A percentile compares a stretch with the other conserved stretches of the same genome.
Conservation (phyloP, 1,284 basidiomycete genomes). For the Kwoniella shivajii region DNA sequence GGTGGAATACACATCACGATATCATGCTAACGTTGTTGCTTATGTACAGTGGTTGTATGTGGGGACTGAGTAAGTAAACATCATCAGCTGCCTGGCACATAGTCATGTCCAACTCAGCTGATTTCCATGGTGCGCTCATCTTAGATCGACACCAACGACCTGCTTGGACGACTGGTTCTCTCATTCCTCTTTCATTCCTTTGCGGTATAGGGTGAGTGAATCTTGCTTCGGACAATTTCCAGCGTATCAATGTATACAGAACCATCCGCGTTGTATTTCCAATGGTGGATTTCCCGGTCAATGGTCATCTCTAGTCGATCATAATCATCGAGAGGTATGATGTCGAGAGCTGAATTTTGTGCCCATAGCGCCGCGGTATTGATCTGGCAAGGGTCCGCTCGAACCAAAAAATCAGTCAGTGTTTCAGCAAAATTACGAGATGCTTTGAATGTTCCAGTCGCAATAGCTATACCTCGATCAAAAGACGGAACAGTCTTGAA, state of each 20-base stretch:
- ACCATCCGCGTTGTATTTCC: too few species aligned
- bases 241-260: background rate
- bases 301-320: too few species aligned
- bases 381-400: conserved; percentile 75
- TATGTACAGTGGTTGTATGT: conserved; percentile 70
- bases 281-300: too few species aligned
- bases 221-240: background rate
- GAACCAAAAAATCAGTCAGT: conserved; percentile 73
- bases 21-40: conserved; percentile 1
- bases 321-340: too few species aligned
- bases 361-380: conserved; percentile 64
- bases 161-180: conserved; percentile 62
- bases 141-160: conserved; percentile 53
- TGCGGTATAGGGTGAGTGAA: conserved; percentile 66
- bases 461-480: conserved; percentile 17
- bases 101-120: background rate
- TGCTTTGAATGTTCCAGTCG: conserved; percentile 61
- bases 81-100: background rate
- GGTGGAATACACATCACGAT: background rate
- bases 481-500: background rate
- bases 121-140: background rate
- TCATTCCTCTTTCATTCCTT: conserved; percentile 75
- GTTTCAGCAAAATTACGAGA: conserved; percentile 70
- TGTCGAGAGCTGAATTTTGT: background rate
- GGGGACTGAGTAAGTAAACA: conserved; percentile 65